These are phyloP conservation scores for Leucocoprinus birnbaumii DNA, from an alignment of 768 basidiomycete genomes.

Conservation along the genomic window DNA sequence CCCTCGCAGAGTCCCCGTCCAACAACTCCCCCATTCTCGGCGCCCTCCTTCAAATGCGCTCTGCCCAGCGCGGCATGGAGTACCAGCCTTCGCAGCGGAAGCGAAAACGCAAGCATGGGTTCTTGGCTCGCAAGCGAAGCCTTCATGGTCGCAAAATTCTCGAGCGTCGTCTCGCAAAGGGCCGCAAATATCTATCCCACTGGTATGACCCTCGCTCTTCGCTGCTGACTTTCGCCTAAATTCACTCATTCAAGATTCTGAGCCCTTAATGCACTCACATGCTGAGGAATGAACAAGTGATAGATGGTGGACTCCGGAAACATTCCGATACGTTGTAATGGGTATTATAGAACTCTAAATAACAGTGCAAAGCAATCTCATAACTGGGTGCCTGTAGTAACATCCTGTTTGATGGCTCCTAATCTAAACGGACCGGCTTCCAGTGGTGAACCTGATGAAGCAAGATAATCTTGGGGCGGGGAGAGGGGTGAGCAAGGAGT, in stretches of 20 bases:
- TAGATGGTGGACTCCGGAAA: neutral
- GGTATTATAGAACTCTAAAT: neutral
- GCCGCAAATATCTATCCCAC: constrained; percentile 79
- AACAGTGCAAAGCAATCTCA: neutral
- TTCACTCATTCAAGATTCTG: neutral
- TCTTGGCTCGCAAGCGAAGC: constrained; percentile 71
- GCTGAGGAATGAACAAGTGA: neutral
- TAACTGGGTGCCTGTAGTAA: neutral
- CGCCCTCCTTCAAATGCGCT: constrained; percentile 54
- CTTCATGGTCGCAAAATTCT: constrained; percentile 73
- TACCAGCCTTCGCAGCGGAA: constrained; percentile 97
- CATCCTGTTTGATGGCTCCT: neutral
- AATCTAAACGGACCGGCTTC: neutral
- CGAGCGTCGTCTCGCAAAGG: constrained; percentile 66
- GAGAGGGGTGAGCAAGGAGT: constrained; percentile 63
- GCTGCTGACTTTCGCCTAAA: neutral
- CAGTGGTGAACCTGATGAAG: constrained; percentile 1
- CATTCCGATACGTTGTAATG: neutral
- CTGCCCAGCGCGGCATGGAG: constrained; percentile 74
- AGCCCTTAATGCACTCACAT: too few relatives aligned
- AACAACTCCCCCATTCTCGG: constrained; percentile 32
- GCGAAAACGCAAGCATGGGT: constrained; percentile 91
- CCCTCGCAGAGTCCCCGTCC: constrained; percentile 17
- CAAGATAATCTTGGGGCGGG: constrained; percentile 46
- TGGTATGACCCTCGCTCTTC: constrained; percentile 26